Base-by-base conservation (phyloP, 2,329 filamentous ascomycete species). In the Exserohilum rostratum region DNA sequence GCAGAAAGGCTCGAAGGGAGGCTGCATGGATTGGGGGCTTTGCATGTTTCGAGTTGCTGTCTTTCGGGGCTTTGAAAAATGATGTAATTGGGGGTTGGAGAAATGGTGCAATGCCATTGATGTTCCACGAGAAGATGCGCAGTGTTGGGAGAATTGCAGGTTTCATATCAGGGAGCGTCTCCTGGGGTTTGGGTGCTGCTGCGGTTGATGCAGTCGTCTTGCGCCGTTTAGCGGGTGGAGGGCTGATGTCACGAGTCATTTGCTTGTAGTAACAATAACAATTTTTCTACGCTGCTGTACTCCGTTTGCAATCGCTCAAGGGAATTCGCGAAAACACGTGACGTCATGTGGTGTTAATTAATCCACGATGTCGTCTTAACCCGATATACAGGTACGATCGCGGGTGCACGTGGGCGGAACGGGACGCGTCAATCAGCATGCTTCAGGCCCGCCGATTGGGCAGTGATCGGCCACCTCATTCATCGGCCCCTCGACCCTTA, bases 61-160 rank as follows among this genome's bases (percentile, higher is more conserved):
- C 53, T 29, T 58, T 51, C 2, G 55, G 22, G 1, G 58, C 42
- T 31, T 57, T 31, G 50, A 79, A 77, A 59, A 76, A 79, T 2
- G 72, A 74, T 0, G 73, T 76, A 29, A 82, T 78, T 2, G 73
- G 55, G 50, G 77, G 68, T 40, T 76, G 71, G 1, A 71, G 44
- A 42, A 82, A 78, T 0, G 79, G 77, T 4, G 62, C 59, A 34
- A 82, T 78, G 47, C 79, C 78, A 58, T 82, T 80, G 60, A 82
- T 67, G 60, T 82, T 81, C 80, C 79, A 82, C 9, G 77, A 77
- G 63, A 77, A 79, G 25, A 82, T 72, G 5, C 66, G 66, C 10
- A 55, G 33, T 27, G 37, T 27, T 22, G 59, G 53, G 9, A 55
- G 43, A 17, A 22, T 22, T 42, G 45, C 27, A 44, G 51, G 46